Evolutionary conservation across 1,284 basidiomycete genomes (phyloP).

Genomic region (Neonothopanus nambi): DNA sequence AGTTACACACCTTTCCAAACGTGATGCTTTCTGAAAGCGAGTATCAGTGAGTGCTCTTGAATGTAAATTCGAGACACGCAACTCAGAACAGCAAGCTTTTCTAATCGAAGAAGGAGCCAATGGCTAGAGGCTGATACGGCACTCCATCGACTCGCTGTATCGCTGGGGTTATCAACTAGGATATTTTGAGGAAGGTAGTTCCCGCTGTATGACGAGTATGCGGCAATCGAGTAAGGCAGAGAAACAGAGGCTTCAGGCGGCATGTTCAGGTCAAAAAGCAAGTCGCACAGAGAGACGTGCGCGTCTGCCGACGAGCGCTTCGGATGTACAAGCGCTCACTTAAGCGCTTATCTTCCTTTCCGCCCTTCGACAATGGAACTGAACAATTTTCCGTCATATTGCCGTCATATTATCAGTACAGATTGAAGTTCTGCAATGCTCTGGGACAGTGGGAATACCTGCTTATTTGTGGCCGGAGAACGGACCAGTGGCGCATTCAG

Average conservation of each 20-base stretch:
- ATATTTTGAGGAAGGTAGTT: constrained; percentile 71
- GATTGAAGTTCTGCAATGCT: too few species aligned
- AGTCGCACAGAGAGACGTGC: not conserved
- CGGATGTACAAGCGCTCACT: not conserved
- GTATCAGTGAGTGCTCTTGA: not conserved
- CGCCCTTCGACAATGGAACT: not conserved
- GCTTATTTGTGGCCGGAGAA: too few species aligned
- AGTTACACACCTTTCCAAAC: constrained; percentile 63
- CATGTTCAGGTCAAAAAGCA: not conserved
- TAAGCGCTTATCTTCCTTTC: not conserved
- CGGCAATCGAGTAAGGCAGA: constrained; percentile 53
- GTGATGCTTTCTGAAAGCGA: constrained; percentile 58
- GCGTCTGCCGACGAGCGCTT: too few species aligned
- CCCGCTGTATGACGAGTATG: constrained; percentile 69
- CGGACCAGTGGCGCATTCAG: too few species aligned
- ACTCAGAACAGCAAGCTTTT: constrained; percentile 64
- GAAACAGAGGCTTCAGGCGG: constrained; percentile 24
- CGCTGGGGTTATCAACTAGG: constrained; percentile 57
- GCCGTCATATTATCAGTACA: too few species aligned
- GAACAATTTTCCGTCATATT: too few species aligned
- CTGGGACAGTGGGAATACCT: too few species aligned
- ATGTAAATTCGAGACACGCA: constrained; percentile 35
- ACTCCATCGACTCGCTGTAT: constrained; percentile 74
- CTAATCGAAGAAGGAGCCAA: constrained; percentile 69
- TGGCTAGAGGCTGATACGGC: constrained; percentile 63